Evolutionary conservation across 768 basidiomycete genomes (phyloP), one percentile per base, ranked within the genome.

Genomic region (Sistotremastrum suecicum): DNA sequence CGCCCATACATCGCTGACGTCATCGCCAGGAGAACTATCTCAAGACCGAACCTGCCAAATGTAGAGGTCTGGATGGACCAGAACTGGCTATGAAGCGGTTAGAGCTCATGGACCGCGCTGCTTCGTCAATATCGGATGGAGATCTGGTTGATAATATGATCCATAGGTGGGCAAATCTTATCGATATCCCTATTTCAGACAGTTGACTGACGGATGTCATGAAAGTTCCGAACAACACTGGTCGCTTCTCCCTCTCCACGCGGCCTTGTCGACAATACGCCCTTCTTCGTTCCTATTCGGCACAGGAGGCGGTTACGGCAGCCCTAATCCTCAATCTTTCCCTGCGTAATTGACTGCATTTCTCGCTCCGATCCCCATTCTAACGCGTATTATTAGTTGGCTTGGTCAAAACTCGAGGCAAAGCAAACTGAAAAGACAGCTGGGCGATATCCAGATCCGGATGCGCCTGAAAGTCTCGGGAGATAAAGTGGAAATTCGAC

Each of bases 331-430:
- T 2, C 76, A 86, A 64, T 55, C 75, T 0, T 95, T 95, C 70
- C 91, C 91, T 36, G 76, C 79, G 91, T 94, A 61, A 45, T 83
- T 70, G 3, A 34, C 36, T 30, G 37, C 29, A 12, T 43, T 7
- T 34, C 28, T 32, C 10, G 8, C 7, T 10, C 30, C 7, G 33
- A 32, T 28, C 7, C 11, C 37, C 38, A 20, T 12, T 43, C 10
- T 48, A 36, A 45, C 9, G 45, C 45, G 7, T 9, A 11, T 37
- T 51, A 29, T 37, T 54, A 97, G 92, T 56, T 99, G 90, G 89
- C 78, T 99, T 8, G 94, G 94, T 6, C 90, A 98, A 58, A 98
- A 98, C 62, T 98, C 95, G 47, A 94, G 92, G 57, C 83, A 86
- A 60, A 70, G 56, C 51, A 95, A 94, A 56, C 72, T 97, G 0